phyloP scores from a whole-genome alignment of 768 basidiomycete genomes.

The Kwoniella heveanensis region DNA sequence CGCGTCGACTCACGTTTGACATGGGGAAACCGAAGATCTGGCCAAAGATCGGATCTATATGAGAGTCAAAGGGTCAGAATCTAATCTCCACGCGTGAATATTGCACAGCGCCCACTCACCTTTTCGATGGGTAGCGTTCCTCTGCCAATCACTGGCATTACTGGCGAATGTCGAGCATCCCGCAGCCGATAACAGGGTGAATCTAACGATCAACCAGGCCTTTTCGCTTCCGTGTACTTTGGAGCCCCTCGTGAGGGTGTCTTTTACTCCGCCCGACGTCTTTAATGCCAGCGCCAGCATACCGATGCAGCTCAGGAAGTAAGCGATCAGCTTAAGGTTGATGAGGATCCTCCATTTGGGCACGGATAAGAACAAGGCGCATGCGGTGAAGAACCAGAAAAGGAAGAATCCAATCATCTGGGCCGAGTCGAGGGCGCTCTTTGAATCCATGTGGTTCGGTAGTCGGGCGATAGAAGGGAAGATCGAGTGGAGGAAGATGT shows the following conservation, averaged over 20 bases:
- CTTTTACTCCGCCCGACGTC: conserved; percentile 27
- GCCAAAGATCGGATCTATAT: conserved; percentile 41
- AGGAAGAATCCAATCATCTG: conserved; percentile 36
- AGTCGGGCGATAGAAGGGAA: conserved; percentile 38
- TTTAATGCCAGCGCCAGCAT: conserved; percentile 36
- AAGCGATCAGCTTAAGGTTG: conserved; percentile 35
- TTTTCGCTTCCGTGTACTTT: conserved; percentile 27
- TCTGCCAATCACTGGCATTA: conserved; percentile 48
- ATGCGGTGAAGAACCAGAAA: conserved; percentile 27
- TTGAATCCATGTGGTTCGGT: conserved; percentile 32
- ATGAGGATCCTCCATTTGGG: conserved; percentile 40
- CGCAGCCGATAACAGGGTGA: conserved; percentile 38
- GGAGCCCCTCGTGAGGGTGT: conserved; percentile 23
- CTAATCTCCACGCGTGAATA: too few species aligned
- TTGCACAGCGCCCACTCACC: conserved; percentile 11
- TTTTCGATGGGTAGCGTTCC: conserved; percentile 31
- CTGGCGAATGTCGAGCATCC: conserved; percentile 45
- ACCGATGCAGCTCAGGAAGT: conserved; percentile 29
- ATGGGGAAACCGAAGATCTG: conserved; percentile 49
- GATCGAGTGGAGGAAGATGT: conserved; percentile 42
- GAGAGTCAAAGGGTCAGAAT: too few species aligned
- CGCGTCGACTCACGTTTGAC: conserved; percentile 28
- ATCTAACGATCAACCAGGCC: conserved; percentile 40
- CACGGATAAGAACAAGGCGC: conserved; percentile 21
- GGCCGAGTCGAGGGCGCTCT: conserved; percentile 25